phyloP scores from a whole-genome alignment of 768 basidiomycete genomes.

The Kondoa malvinella region DNA sequence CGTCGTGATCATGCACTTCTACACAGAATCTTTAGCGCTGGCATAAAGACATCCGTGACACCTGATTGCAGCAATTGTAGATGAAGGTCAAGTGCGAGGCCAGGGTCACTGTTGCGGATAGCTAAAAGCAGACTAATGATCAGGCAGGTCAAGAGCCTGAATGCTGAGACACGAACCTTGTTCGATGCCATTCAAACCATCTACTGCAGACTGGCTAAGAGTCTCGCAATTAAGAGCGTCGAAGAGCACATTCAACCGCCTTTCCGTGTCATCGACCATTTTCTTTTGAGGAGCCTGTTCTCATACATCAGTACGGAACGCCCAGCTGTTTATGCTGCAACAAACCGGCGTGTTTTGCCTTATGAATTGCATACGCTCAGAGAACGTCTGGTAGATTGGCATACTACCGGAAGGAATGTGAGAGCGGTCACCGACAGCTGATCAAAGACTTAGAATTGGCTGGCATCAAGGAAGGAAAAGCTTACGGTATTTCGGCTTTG shows the following conservation, averaged over 20 bases:
- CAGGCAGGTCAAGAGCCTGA: constrained; percentile 3
- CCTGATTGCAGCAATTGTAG: constrained; percentile 47
- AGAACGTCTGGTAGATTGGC: constrained; percentile 52
- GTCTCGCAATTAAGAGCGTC: constrained; percentile 85
- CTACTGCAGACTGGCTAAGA: constrained; percentile 50
- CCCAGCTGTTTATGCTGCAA: neutral
- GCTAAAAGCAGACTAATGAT: constrained; percentile 40
- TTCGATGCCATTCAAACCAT: constrained; percentile 52
- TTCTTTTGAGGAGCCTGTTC: constrained; percentile 62
- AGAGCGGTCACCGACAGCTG: constrained; percentile 77
- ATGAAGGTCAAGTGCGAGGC: constrained; percentile 62
- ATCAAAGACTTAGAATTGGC: constrained; percentile 13
- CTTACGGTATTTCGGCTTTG: constrained; percentile 46
- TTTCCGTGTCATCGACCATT: constrained; percentile 68
- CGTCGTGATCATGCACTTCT: neutral
- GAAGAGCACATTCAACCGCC: constrained; percentile 67
- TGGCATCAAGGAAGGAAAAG: constrained; percentile 17
- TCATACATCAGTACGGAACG: constrained; percentile 6
- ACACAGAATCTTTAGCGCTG: neutral
- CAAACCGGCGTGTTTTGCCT: constrained; percentile 56
- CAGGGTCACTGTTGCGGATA: constrained; percentile 60
- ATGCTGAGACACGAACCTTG: constrained; percentile 42
- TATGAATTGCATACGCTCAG: constrained; percentile 46
- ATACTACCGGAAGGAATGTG: constrained; percentile 61
- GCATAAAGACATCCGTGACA: neutral